A percentile compares a stretch with the other conserved stretches of the same genome.
Evolutionary conservation across 106 monocot species (phyloP).

Genomic region (Triglochin maritima): DNA sequence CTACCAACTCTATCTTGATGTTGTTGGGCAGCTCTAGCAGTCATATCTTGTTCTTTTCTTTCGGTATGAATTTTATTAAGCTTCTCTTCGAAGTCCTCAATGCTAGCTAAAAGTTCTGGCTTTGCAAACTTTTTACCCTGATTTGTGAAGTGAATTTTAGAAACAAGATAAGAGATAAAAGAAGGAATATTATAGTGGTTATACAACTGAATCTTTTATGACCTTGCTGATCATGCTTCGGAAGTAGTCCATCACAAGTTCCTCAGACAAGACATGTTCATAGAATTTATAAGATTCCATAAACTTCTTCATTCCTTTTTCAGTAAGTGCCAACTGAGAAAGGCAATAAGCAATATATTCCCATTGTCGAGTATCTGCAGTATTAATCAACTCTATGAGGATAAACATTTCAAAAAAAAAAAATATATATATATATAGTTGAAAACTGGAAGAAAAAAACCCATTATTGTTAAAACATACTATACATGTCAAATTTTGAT

Average conservation of each 20-base stretch:
- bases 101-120: constrained; percentile 54
- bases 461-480: neutral
- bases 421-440: neutral
- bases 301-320: constrained; percentile 88
- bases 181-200: neutral
- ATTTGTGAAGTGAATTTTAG: neutral
- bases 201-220: constrained; percentile 2
- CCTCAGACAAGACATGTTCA: constrained; percentile 75
- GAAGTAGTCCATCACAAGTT: constrained; percentile 80
- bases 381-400: neutral
- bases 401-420: too few relatives aligned
- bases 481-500: too few relatives aligned
- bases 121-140: constrained; percentile 97
- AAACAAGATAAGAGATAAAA: constrained; percentile 3
- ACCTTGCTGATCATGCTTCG: constrained; percentile 78
- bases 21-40: constrained; percentile 53
- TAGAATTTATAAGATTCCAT: constrained; percentile 77
- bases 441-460: neutral
- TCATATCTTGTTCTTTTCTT: constrained; percentile 76
- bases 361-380: constrained; percentile 72
- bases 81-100: constrained; percentile 96
- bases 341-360: constrained; percentile 82
- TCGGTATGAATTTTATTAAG: constrained; percentile 63
- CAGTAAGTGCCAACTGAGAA: constrained; percentile 84
- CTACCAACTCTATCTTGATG: constrained; percentile 53